A percentile compares a stretch with the other conserved stretches of the same genome.
phyloP scores from a whole-genome alignment of 2,329 filamentous ascomycete species.

The Cladosporium sp. region DNA sequence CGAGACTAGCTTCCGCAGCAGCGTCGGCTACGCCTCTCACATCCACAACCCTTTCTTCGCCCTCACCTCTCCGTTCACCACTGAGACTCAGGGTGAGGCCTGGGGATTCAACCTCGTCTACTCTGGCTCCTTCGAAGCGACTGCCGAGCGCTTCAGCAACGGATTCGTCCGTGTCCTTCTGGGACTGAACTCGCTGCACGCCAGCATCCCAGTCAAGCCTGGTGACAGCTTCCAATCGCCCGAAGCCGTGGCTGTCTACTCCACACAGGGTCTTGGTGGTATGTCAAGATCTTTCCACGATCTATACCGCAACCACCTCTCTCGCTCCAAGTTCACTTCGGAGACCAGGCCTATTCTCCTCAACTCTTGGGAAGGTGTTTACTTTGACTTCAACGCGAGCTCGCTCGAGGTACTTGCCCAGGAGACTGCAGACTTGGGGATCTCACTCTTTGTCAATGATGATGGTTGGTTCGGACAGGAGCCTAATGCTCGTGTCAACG shows the following conservation, averaged over 20 bases:
- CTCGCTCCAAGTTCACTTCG: conserved; percentile 57
- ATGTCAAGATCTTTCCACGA: conserved; percentile 65
- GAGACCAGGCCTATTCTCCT: conserved; percentile 58
- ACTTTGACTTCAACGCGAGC: conserved; percentile 60
- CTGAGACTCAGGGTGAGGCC: conserved; percentile 62
- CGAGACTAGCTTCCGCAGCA: conserved; percentile 58
- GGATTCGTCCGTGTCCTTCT: conserved; percentile 62
- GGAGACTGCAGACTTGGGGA: conserved; percentile 60
- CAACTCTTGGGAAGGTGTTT: conserved; percentile 68
- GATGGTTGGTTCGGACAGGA: conserved; percentile 66
- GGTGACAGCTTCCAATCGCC: conserved; percentile 62
- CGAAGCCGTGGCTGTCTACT: conserved; percentile 65
- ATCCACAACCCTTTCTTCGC: conserved; percentile 67
- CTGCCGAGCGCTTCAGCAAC: conserved; percentile 65
- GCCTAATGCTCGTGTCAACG: conserved; percentile 61
- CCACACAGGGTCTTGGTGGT: conserved; percentile 58
- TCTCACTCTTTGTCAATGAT: conserved; percentile 66
- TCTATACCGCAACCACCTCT: conserved; percentile 63
- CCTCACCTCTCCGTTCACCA: conserved; percentile 58
- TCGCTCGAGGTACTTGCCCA: conserved; percentile 58
- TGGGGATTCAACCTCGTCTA: conserved; percentile 69
- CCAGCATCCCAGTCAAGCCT: conserved; percentile 59
- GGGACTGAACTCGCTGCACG: conserved; percentile 62
- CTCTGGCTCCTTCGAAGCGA: conserved; percentile 62
- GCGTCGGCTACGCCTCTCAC: conserved; percentile 64